Conservation (phyloP, 2,329 filamentous ascomycete species). For the Thermochaetoides dissita region DNA sequence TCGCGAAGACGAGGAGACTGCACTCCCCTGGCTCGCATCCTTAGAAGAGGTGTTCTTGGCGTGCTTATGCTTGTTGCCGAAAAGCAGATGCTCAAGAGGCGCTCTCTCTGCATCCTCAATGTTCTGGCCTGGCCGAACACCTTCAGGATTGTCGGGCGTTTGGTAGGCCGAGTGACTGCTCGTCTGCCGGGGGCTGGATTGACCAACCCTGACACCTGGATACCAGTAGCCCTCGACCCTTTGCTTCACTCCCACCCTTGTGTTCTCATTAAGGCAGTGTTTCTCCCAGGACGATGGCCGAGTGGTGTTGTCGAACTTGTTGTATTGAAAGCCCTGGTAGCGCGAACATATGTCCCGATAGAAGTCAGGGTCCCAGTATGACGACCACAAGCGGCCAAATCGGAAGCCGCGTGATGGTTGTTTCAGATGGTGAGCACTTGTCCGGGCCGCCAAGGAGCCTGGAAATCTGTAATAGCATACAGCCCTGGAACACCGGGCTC, state of each 20-base stretch:
- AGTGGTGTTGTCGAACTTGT: conserved; percentile 32
- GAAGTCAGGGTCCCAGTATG: conserved; percentile 26
- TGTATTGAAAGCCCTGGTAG: conserved; percentile 30
- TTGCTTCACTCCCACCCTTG: conserved; percentile 26
- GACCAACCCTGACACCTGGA: conserved; percentile 5
- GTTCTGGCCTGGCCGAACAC: conserved; percentile 26
- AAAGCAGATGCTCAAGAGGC: conserved; percentile 30
- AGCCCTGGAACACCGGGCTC: conserved; percentile 16
- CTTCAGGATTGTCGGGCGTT: conserved; percentile 22
- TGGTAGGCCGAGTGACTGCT: conserved; percentile 22
- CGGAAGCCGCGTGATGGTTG: conserved; percentile 36
- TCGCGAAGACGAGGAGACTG: neutral
- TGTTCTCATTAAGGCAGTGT: conserved; percentile 20
- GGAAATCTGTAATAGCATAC: conserved; percentile 5
- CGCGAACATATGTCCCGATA: conserved; percentile 28
- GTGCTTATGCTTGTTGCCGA: conserved; percentile 14
- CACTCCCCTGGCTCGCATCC: neutral
- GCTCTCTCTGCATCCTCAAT: conserved; percentile 32
- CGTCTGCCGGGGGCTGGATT: conserved; percentile 21
- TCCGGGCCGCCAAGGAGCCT: neutral
- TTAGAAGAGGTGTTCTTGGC: no score
- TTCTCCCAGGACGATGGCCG: conserved; percentile 34
- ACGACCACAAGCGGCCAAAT: conserved; percentile 32
- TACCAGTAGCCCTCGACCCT: conserved; percentile 28
- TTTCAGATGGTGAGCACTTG: conserved; percentile 15